A percentile compares a stretch with the other conserved stretches of the same genome.
phyloP scores from a whole-genome alignment of 495 filamentous ascomycete species.

The Oidiodendron maius region DNA sequence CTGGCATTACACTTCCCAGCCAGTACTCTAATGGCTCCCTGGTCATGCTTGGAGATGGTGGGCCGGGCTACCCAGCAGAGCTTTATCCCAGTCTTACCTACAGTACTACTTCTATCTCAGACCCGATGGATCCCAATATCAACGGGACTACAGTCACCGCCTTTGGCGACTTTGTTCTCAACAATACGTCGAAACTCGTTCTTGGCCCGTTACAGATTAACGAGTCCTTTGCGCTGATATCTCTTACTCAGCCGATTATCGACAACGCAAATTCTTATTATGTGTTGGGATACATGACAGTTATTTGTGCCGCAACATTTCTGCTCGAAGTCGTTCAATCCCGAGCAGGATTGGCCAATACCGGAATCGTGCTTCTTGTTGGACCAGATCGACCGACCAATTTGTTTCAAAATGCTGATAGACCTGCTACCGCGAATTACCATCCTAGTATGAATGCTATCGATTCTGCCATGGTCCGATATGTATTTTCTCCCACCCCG shows the following conservation, averaged over 20 bases:
- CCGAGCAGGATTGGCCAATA: constrained; percentile 59
- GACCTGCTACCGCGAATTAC: constrained; percentile 12
- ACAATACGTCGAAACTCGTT: constrained; percentile 46
- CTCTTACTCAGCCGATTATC: constrained; percentile 69
- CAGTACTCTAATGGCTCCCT: constrained; percentile 46
- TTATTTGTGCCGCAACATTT: constrained; percentile 56
- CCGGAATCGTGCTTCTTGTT: constrained; percentile 61
- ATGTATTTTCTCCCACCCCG: constrained; percentile 34
- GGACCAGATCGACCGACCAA: constrained; percentile 61
- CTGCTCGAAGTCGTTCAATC: constrained; percentile 53
- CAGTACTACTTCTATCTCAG: constrained; percentile 30
- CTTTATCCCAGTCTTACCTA: constrained; percentile 76
- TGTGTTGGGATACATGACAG: constrained; percentile 70
- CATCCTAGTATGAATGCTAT: constrained; percentile 15
- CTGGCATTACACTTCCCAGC: constrained; percentile 52
- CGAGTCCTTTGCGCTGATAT: constrained; percentile 49
- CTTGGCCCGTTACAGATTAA: constrained; percentile 67
- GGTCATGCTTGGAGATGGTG: constrained; percentile 51
- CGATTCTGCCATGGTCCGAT: constrained; percentile 28
- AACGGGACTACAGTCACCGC: constrained; percentile 31
- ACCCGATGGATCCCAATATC: constrained; percentile 30
- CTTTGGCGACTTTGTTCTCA: constrained; percentile 47
- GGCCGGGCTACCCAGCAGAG: constrained; percentile 55
- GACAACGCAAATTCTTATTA: constrained; percentile 50
- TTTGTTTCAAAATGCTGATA: constrained; percentile 40